Evolutionary conservation across 129 eudicot genomes (phyloP), one percentile per base, ranked within the genome.

Genomic region (Arctium minus): DNA sequence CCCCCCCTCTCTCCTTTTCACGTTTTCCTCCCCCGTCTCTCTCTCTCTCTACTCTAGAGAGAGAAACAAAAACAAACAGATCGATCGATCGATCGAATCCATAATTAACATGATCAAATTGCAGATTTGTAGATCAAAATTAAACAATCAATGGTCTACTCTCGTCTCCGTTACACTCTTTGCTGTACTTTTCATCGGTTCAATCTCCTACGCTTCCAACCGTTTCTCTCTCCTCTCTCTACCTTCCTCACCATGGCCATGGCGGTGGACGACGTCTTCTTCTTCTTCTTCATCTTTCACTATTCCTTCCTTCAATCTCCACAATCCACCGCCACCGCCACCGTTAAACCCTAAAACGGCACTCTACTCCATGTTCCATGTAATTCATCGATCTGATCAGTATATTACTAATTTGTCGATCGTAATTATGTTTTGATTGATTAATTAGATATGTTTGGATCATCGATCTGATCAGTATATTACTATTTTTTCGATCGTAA

Each of bases 341-440:
- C 76, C 12, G 6, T 75, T 75, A 60, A 87, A 88, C 86, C 85
- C 91, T 76, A 76, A 77, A 29, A 89, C 83, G 37, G 88, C 87
- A 50, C 81, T 90, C 29, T 92, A 90, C 88, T 88, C 93, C 33
- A 81, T 82, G 53, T 92, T 88, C 87, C 68, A 64, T 6, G 97
- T 92, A 88, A 73, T 32, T 77, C 32, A 64, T 80, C 72, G 18
- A 70, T n/a, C 74, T 37, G 27, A 22, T 22, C 22, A 8, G 0
- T 50, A 17, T 3, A 17, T 2, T 11, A 53, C 64, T 12, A 53
- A 13, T n/a, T 17, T 60, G 0, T 60, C 29, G 68, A 17, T 60
- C 9, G 68, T 60, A 60, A n/a, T 60, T 60, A 17, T 60, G 67
- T 60, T 60, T 60, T 60, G 1, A 44, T 53, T 53, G 22, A 15